Evolutionary conservation across 1,139 yeast genomes (phyloP).

Genomic region (Diutina neorugosa): DNA sequence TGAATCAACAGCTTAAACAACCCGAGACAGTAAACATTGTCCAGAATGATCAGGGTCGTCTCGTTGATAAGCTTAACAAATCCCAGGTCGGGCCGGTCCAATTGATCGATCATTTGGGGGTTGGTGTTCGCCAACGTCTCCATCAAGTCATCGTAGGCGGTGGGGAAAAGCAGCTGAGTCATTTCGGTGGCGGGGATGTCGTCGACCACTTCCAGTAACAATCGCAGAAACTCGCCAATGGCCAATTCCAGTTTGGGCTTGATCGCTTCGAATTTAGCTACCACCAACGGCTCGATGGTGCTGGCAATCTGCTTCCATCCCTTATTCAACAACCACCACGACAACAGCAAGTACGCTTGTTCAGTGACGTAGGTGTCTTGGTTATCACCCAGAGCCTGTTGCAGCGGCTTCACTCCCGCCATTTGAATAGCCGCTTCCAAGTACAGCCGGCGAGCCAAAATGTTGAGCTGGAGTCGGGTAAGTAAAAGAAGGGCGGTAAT

Average conservation of each 20-base stretch:
- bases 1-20: conserved; percentile 3
- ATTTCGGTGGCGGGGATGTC: conserved; percentile 16
- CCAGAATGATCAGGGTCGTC: conserved; percentile 24
- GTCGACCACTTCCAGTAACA: conserved; percentile 11
- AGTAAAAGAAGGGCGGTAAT: conserved; percentile 59
- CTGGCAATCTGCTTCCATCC: conserved; percentile 62
- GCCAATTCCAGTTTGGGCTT: conserved; percentile 66
- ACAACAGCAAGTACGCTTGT: conserved; percentile 73
- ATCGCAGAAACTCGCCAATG: conserved; percentile 39
- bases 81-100: conserved; percentile 27
- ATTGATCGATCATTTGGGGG: conserved; percentile 28
- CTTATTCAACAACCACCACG: conserved; percentile 89
- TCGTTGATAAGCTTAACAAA: conserved; percentile 34
- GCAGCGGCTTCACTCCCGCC: conserved; percentile 24
- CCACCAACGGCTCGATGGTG: conserved; percentile 46
- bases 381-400: conserved; percentile 8
- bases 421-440: conserved; percentile 64
- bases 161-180: conserved; percentile 24
- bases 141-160: conserved; percentile 26
- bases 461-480: conserved; percentile 76
- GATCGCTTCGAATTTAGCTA: conserved; percentile 45
- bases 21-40: conserved; percentile 11
- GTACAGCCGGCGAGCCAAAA: conserved; percentile 78
- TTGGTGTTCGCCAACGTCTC: conserved; percentile 34
- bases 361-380: conserved; percentile 41